Conservation (phyloP, 495 filamentous ascomycete species). For the Chaetomium fimeti region DNA sequence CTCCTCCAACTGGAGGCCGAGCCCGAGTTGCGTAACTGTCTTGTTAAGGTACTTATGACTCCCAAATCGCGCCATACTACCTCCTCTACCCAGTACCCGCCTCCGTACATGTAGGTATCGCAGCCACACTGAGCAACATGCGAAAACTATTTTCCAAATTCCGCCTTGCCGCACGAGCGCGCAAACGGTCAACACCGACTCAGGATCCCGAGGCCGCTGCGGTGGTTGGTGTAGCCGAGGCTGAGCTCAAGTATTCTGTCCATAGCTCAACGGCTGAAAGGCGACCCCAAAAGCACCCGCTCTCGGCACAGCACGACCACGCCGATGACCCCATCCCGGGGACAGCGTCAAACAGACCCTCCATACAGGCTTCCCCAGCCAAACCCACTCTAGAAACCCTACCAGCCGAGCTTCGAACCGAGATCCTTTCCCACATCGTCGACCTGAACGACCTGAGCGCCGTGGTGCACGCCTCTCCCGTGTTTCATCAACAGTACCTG, state of each 20-base stretch:
- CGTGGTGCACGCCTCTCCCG: constrained; percentile 31
- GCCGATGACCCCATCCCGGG: too few species aligned
- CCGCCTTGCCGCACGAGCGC: too few species aligned
- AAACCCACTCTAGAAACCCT: constrained; percentile 22
- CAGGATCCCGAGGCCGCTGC: not conserved
- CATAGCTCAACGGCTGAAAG: too few species aligned
- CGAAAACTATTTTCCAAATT: too few species aligned
- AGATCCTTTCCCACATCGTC: constrained; percentile 20
- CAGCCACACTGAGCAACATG: too few species aligned
- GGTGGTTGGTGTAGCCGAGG: not conserved
- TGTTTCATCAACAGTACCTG: constrained; percentile 33
- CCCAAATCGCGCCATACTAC: too few species aligned
- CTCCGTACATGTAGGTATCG: too few species aligned
- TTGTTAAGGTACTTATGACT: too few species aligned
- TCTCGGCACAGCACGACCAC: not conserved
- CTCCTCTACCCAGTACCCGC: too few species aligned
- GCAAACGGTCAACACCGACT: not conserved
- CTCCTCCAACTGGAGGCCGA: too few species aligned
- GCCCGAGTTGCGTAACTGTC: too few species aligned
- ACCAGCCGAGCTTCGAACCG: constrained; percentile 17
- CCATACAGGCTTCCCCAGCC: constrained; percentile 16
- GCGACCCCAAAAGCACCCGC: too few species aligned
- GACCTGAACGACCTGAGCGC: constrained; percentile 27
- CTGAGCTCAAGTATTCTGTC: not conserved
- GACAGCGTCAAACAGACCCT: not conserved